These are phyloP conservation scores for Acer negundo DNA, from an alignment of 345 rosid genomes.

Conservation along the genomic window DNA sequence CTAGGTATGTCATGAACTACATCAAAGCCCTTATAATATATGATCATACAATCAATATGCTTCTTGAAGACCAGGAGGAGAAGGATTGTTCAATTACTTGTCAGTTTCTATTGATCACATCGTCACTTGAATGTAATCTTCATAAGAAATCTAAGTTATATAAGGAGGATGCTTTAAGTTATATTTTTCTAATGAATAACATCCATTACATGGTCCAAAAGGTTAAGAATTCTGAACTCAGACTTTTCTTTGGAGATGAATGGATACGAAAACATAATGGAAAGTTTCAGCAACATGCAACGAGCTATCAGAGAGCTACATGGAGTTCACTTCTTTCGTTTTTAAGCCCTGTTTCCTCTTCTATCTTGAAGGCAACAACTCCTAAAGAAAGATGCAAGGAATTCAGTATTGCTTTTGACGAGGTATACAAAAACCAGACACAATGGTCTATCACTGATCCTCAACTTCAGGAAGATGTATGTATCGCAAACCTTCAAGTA, in stretches of 20 bases:
- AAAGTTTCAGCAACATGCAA: conserved; percentile 60
- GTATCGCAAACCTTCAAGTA: conserved; percentile 62
- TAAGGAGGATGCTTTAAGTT: conserved; percentile 46
- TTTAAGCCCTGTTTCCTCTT: conserved; percentile 32
- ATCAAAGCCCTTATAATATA: conserved; percentile 59
- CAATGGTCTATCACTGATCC: conserved; percentile 63
- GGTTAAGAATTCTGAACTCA: conserved; percentile 66
- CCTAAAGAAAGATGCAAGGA: conserved; percentile 60
- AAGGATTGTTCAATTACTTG: conserved; percentile 36
- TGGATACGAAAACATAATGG: conserved; percentile 78
- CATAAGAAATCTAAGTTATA: conserved; percentile 52
- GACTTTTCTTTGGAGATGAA: conserved; percentile 67
- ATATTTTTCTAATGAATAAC: conserved; percentile 70
- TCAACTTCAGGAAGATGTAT: conserved; percentile 67
- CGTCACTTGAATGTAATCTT: conserved; percentile 57
- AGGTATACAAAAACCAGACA: conserved; percentile 63
- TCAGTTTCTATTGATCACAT: conserved; percentile 46
- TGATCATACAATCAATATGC: conserved; percentile 45
- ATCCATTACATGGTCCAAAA: conserved; percentile 75
- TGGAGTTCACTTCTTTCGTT: conserved; percentile 63
- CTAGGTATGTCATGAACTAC: conserved; percentile 82
- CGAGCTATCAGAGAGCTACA: conserved; percentile 59
- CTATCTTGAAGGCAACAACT: conserved; percentile 15
- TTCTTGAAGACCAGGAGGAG: conserved; percentile 44
- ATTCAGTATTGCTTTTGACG: conserved; percentile 63